Percentiles rank a stretch among this genome's conserved stretches.
Conservation (phyloP, 768 basidiomycete species). For the Russula sp. region DNA sequence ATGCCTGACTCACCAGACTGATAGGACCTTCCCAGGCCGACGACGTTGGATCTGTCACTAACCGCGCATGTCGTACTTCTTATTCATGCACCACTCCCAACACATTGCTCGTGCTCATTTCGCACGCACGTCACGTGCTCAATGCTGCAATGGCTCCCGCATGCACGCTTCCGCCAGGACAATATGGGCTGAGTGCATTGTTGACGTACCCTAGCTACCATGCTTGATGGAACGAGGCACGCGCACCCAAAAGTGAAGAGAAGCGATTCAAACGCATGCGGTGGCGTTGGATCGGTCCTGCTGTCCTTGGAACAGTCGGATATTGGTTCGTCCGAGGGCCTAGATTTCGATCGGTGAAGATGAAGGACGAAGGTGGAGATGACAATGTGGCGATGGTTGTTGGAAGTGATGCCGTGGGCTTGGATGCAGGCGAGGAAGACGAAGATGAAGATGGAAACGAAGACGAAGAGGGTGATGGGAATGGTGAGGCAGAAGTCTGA, state of each 20-base stretch:
- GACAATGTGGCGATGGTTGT: slow-evolving; percentile 4
- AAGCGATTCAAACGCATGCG: slow-evolving; percentile 40
- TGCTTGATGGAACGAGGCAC: slow-evolving; percentile 28
- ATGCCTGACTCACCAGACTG: neutral
- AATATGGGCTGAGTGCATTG: slow-evolving; percentile 30
- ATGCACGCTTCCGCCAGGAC: slow-evolving; percentile 25
- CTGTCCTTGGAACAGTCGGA: slow-evolving; percentile 34
- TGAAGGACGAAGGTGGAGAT: slow-evolving; percentile 4
- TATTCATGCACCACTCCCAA: slow-evolving; percentile 51
- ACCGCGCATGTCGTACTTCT: slow-evolving; percentile 65
- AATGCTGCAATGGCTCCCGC: slow-evolving; percentile 27
- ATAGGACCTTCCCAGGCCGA: slow-evolving; percentile 36
- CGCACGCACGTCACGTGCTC: slow-evolving; percentile 50
- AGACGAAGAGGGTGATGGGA: too few species aligned
- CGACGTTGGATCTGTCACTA: slow-evolving; percentile 55
- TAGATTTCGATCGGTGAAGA: neutral
- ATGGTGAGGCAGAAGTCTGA: neutral
- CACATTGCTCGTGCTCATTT: slow-evolving; percentile 43
- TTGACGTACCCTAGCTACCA: slow-evolving; percentile 14
- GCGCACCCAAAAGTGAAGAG: slow-evolving; percentile 30
- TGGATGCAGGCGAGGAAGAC: slow-evolving; percentile 16
- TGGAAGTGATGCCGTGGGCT: neutral
- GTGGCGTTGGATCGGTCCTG: slow-evolving; percentile 46
- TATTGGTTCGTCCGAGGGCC: slow-evolving; percentile 26
- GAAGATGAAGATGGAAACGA: slow-evolving; percentile 17